Percentiles rank a stretch among this genome's conserved stretches.
Evolutionary conservation across 2,329 filamentous ascomycete genomes (phyloP).

Genomic region (Fusarium tanahbumbuense): DNA sequence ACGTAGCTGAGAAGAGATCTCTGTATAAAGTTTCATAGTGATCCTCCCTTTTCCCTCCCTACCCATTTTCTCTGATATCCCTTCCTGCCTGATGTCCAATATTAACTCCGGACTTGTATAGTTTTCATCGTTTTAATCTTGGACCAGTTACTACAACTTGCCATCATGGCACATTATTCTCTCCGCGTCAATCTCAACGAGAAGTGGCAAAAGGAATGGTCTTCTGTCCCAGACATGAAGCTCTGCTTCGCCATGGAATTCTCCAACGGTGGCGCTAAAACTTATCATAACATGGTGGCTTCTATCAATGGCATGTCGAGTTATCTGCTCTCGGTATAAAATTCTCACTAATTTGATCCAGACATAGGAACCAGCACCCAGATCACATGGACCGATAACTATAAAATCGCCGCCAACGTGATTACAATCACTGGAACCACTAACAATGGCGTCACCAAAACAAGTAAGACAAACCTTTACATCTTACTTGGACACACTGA

Average conservation of each 20-base stretch:
- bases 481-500: not conserved
- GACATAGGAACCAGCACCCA: not conserved
- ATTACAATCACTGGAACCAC: not conserved
- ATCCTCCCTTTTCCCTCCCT: no score
- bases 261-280: not conserved
- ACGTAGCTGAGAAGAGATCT: not conserved
- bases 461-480: fast-evolving
- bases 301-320: not conserved
- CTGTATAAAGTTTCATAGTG: not conserved
- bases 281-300: not conserved
- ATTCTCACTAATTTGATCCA: not conserved
- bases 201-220: not conserved
- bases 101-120: not conserved
- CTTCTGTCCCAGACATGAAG: not conserved
- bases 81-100: not conserved
- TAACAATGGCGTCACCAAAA: no score
- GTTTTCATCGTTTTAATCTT: no score
- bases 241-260: not conserved
- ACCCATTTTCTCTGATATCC: not conserved
- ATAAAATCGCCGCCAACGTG: not conserved
- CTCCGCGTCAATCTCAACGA: not conserved
- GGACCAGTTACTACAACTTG: no score
- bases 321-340: fast-evolving
- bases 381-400: not conserved
- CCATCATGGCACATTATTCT: not conserved